A percentile compares a stretch with the other conserved stretches of the same genome.
phyloP scores from a whole-genome alignment of 257 asterid species.

The Plantago elongata region DNA sequence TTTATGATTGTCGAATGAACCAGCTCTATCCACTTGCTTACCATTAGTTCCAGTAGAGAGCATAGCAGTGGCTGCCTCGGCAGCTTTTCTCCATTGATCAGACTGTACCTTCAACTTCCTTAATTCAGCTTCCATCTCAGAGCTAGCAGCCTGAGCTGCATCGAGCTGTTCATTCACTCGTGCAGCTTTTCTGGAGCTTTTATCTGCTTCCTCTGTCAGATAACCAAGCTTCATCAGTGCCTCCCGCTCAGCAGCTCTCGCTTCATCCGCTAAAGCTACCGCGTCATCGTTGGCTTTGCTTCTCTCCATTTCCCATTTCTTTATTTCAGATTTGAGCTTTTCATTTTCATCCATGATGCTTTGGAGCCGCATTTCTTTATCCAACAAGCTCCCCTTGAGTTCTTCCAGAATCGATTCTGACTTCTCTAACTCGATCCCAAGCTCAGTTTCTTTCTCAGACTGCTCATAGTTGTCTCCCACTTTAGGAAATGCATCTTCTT shows the following conservation, averaged over 20 bases:
- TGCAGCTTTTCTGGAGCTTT: constrained; percentile 44
- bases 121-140: constrained; percentile 71
- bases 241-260: constrained; percentile 58
- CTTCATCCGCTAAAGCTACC: constrained; percentile 32
- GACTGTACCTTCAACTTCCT: constrained; percentile 80
- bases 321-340: constrained; percentile 51
- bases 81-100: constrained; percentile 98
- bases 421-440: constrained; percentile 26
- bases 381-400: constrained; percentile 38
- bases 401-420: constrained; percentile 37
- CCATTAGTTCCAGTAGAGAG: constrained; percentile 58
- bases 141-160: constrained; percentile 66
- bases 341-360: constrained; percentile 49
- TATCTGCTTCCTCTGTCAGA: constrained; percentile 68
- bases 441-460: constrained; percentile 26
- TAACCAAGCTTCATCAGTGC: constrained; percentile 56
- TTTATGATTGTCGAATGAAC: constrained; percentile 52
- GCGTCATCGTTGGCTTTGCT: constrained; percentile 39
- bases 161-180: constrained; percentile 59
- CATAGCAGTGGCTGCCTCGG: constrained; percentile 87
- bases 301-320: constrained; percentile 36
- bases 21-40: constrained; percentile 52
- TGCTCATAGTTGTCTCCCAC: constrained; percentile 21
- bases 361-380: constrained; percentile 47
- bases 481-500: constrained; percentile 30